Conservation (phyloP, 78 protist genomes). For the Dictyostelium purpureum region DNA sequence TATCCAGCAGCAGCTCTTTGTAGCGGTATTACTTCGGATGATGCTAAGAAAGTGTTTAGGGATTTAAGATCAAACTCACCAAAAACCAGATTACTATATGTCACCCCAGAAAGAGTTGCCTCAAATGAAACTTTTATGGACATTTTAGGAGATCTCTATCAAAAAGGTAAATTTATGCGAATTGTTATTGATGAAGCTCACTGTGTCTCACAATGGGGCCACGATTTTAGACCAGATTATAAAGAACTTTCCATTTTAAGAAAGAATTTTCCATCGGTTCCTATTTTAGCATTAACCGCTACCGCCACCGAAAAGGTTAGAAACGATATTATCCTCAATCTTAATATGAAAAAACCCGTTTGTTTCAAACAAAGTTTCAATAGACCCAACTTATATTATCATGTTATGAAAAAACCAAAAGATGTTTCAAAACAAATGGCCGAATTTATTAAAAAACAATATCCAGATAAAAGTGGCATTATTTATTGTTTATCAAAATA, state of each 20-base stretch:
- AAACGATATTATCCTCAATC: slow-evolving; percentile 66
- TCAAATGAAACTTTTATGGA: slow-evolving; percentile 3
- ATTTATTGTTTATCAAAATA: slow-evolving; percentile 92
- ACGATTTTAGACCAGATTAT: slow-evolving; percentile 96
- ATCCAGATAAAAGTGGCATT: slow-evolving; percentile 91
- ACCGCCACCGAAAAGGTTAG: slow-evolving; percentile 91
- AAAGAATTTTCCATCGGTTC: slow-evolving; percentile 40
- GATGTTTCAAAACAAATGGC: slow-evolving; percentile 12
- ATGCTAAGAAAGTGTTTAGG: background rate
- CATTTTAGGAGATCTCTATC: background rate
- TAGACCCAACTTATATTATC: slow-evolving; percentile 92
- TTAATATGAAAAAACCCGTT: slow-evolving; percentile 50
- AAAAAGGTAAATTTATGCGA: slow-evolving; percentile 19
- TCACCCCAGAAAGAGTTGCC: slow-evolving; percentile 89
- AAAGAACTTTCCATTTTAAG: slow-evolving; percentile 46
- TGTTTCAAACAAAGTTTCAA: slow-evolving; percentile 87
- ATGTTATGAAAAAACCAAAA: slow-evolving; percentile 20
- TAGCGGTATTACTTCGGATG: background rate
- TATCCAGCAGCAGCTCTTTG: slow-evolving; percentile 37
- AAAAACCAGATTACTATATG: slow-evolving; percentile 67
- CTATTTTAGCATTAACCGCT: slow-evolving; percentile 77
- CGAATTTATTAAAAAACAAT: background rate
- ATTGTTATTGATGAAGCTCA: slow-evolving; percentile 98
- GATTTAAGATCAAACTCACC: slow-evolving; percentile 17
- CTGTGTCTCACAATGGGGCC: slow-evolving; percentile 99